Conservation (phyloP, 768 basidiomycete species). For the Pleurotus tuber-regium region DNA sequence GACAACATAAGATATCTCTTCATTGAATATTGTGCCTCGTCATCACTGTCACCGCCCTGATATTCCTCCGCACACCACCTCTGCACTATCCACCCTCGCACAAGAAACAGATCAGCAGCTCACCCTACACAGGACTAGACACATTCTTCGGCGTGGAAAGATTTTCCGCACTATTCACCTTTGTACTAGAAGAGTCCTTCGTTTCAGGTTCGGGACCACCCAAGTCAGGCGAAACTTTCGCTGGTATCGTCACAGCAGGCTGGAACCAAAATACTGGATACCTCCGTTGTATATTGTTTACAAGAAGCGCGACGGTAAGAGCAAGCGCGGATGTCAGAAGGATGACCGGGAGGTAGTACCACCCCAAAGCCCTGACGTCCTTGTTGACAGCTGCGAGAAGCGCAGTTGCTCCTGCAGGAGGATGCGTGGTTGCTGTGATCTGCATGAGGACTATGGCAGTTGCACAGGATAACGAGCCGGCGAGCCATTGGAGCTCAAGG, state of each 20-base stretch:
- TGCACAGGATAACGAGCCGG: conserved; percentile 43
- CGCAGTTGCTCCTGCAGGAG: conserved; percentile 59
- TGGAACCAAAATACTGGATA: conserved; percentile 49
- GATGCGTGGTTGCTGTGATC: conserved; percentile 49
- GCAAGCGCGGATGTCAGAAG: conserved; percentile 44
- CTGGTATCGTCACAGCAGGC: neutral
- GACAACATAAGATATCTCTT: too few relatives aligned
- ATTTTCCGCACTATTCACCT: neutral
- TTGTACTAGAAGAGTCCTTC: neutral
- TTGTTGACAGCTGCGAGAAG: conserved; percentile 43
- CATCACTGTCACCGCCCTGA: too few relatives aligned
- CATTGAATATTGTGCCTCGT: too few relatives aligned
- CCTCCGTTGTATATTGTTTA: conserved; percentile 50
- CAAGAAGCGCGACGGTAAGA: conserved; percentile 41
- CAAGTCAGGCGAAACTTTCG: neutral
- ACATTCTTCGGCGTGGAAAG: neutral
- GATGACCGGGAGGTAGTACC: conserved; percentile 53
- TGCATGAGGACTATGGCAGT: conserved; percentile 47
- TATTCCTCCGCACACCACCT: too few relatives aligned
- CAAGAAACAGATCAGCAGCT: too few relatives aligned
- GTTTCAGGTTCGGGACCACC: neutral
- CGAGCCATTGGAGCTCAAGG: conserved; percentile 46
- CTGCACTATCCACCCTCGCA: too few relatives aligned
- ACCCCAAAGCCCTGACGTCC: conserved; percentile 41
- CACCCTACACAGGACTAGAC: conserved; percentile 2